Conservation (phyloP, 2,329 filamentous ascomycete species). For the Fusarium camptoceras region DNA sequence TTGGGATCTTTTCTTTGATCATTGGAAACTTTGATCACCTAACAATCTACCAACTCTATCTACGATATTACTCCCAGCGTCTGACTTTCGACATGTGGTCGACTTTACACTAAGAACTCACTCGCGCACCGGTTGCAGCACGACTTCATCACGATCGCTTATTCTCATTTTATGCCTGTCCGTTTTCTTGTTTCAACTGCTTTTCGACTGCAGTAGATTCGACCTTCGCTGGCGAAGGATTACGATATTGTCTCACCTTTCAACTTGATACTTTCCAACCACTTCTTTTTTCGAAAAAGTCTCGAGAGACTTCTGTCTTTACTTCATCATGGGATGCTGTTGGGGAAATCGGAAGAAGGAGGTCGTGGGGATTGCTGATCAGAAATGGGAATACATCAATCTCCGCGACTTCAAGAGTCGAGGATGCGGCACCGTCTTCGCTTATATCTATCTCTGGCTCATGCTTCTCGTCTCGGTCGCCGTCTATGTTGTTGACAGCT, state of each 20-base stretch:
- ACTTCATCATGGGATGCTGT: slow-evolving; percentile 72
- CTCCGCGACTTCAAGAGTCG: slow-evolving; percentile 83
- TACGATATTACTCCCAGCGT: slow-evolving; percentile 7
- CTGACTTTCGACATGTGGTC: slow-evolving; percentile 26
- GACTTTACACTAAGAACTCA: slow-evolving; percentile 21
- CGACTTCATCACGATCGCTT: slow-evolving; percentile 30
- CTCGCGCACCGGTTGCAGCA: slow-evolving; percentile 41
- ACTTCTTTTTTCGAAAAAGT: slow-evolving; percentile 25
- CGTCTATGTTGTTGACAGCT: slow-evolving; percentile 90
- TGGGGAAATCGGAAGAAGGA: slow-evolving; percentile 70
- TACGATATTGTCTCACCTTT: slow-evolving; percentile 44
- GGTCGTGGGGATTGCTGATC: slow-evolving; percentile 79
- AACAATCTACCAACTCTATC: slow-evolving; percentile 4
- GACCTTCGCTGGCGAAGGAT: slow-evolving; percentile 64
- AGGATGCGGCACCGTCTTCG: slow-evolving; percentile 80
- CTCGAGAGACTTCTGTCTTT: slow-evolving; percentile 14
- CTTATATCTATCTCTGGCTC: slow-evolving; percentile 87
- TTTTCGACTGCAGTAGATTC: slow-evolving; percentile 52
- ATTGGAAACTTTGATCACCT: neutral
- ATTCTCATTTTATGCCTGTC: slow-evolving; percentile 8
- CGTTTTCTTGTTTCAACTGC: slow-evolving; percentile 20
- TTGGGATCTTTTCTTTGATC: slow-evolving; percentile 1
- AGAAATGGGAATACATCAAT: slow-evolving; percentile 93
- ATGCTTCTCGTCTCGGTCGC: slow-evolving; percentile 82
- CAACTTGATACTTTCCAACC: slow-evolving; percentile 25